A percentile compares a stretch with the other conserved stretches of the same genome.
These are phyloP conservation scores for Cladosporium oxysporum DNA, from an alignment of 2,329 filamentous ascomycete genomes.

Conservation along the genomic window DNA sequence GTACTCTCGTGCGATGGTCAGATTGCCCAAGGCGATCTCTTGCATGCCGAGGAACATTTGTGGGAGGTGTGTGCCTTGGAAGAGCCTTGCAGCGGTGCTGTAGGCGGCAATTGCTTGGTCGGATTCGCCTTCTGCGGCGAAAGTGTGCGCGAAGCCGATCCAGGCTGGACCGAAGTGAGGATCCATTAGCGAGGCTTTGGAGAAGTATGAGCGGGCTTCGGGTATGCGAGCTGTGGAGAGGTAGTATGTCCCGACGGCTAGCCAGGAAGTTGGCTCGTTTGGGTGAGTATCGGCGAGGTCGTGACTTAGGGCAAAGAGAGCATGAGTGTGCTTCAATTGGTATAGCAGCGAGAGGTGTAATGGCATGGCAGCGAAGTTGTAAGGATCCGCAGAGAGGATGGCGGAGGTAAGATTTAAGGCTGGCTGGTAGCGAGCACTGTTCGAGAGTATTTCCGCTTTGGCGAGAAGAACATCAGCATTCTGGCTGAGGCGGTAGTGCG, in stretches of 20 bases:
- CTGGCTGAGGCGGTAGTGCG: slow-evolving; percentile 82
- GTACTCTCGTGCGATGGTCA: slow-evolving; percentile 91
- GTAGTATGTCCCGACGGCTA: slow-evolving; percentile 95
- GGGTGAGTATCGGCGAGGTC: slow-evolving; percentile 90
- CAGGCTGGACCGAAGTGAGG: slow-evolving; percentile 95
- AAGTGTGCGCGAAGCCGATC: slow-evolving; percentile 98
- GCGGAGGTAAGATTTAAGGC: slow-evolving; percentile 80
- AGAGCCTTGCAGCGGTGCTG: slow-evolving; percentile 88
- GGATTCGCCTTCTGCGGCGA: slow-evolving; percentile 95
- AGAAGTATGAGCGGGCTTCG: slow-evolving; percentile 93
- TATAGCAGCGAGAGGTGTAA: slow-evolving; percentile 89
- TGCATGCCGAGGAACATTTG: slow-evolving; percentile 98
- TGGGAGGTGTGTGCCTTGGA: slow-evolving; percentile 94
- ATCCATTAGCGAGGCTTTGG: slow-evolving; percentile 96
- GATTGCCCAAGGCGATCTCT: slow-evolving; percentile 92
- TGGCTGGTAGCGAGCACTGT: slow-evolving; percentile 89
- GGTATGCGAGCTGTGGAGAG: slow-evolving; percentile 85
- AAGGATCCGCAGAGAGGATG: slow-evolving; percentile 79
- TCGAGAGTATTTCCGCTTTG: slow-evolving; percentile 87
- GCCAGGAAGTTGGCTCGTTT: slow-evolving; percentile 86
- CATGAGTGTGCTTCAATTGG: slow-evolving; percentile 82
- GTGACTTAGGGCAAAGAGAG: slow-evolving; percentile 88
- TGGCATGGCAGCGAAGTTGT: slow-evolving; percentile 86
- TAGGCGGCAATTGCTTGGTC: slow-evolving; percentile 98
- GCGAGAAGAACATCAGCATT: slow-evolving; percentile 92